These are phyloP conservation scores for Linnemannia hyalina DNA, from an alignment of 192 early-diverging fungal species.

Conservation along the genomic window DNA sequence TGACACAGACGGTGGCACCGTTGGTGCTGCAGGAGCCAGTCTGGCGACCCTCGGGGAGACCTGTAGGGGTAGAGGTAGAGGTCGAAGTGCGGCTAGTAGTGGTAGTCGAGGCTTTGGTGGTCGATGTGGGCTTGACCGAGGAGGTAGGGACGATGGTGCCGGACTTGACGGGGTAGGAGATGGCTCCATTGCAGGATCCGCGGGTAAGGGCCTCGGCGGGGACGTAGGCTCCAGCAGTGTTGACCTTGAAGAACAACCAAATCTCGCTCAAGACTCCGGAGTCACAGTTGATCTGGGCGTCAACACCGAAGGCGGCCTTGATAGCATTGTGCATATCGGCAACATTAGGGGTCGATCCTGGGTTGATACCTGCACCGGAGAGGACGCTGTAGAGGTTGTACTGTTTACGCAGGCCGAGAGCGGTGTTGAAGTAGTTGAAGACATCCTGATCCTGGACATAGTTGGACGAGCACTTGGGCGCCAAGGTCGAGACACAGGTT, in stretches of 20 bases:
- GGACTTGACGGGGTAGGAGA: constrained; percentile 45
- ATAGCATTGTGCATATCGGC: constrained; percentile 60
- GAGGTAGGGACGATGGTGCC: neutral
- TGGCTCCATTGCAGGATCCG: constrained; percentile 39
- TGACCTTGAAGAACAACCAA: constrained; percentile 59
- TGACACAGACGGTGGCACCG: constrained; percentile 38
- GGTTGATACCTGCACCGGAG: constrained; percentile 58
- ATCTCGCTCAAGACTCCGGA: constrained; percentile 60
- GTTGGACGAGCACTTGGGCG: constrained; percentile 67
- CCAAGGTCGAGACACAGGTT: constrained; percentile 77
- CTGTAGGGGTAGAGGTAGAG: constrained; percentile 18
- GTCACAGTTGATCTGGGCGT: constrained; percentile 57
- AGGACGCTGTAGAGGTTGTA: constrained; percentile 72
- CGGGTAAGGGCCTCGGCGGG: constrained; percentile 30
- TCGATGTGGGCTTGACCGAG: constrained; percentile 10
- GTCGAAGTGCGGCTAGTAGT: neutral
- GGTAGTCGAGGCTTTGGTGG: neutral
- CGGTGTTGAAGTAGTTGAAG: constrained; percentile 68
- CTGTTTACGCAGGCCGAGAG: constrained; percentile 64
- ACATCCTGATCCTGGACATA: constrained; percentile 68
- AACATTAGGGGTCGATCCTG: constrained; percentile 59
- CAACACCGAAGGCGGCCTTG: constrained; percentile 48
- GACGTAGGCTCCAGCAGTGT: constrained; percentile 50
- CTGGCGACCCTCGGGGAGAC: constrained; percentile 38
- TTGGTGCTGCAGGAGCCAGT: constrained; percentile 21